Percentiles rank a stretch among this genome's conserved stretches.
Evolutionary conservation across 1,139 yeast species (phyloP).

Genomic region (Maudiozyma humilis): DNA sequence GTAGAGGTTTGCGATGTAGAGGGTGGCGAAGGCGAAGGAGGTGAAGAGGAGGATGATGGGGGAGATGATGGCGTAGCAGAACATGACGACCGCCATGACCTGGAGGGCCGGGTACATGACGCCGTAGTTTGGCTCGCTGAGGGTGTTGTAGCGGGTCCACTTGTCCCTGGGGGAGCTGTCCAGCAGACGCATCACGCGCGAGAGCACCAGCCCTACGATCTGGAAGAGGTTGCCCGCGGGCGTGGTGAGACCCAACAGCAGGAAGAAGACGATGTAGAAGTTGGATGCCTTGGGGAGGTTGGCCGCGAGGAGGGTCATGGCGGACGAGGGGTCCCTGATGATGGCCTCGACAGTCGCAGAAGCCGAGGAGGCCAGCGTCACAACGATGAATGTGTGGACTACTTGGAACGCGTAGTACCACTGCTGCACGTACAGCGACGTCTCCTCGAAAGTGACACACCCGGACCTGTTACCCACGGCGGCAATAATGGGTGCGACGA

Average conservation of each 20-base stretch:
- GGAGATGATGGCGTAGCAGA: conserved; percentile 68
- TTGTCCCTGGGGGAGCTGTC: conserved; percentile 65
- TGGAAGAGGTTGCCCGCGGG: conserved; percentile 60
- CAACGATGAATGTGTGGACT: conserved; percentile 72
- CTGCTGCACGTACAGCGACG: conserved; percentile 74
- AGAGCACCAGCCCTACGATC: conserved; percentile 38
- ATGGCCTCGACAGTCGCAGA: conserved; percentile 57
- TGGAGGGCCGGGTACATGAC: conserved; percentile 66
- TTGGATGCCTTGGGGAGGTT: conserved; percentile 68
- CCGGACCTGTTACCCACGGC: conserved; percentile 67
- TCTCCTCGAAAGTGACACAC: conserved; percentile 55
- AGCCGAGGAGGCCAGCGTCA: conserved; percentile 76
- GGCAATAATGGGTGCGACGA: conserved; percentile 75
- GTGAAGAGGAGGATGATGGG: conserved; percentile 67
- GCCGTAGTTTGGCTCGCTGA: conserved; percentile 59
- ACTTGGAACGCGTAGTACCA: conserved; percentile 88
- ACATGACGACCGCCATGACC: conserved; percentile 59
- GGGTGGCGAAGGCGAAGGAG: conserved; percentile 48
- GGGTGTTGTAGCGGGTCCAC: conserved; percentile 42
- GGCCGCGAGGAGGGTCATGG: conserved; percentile 48
- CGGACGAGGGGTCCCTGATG: conserved; percentile 43
- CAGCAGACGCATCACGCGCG: conserved; percentile 34
- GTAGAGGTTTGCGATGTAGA: conserved; percentile 59
- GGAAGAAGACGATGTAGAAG: conserved; percentile 58
- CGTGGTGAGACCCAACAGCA: conserved; percentile 58